These are phyloP conservation scores for Stemphylium vesicarium DNA, from an alignment of 2,329 filamentous ascomycete genomes.

Conservation along the genomic window DNA sequence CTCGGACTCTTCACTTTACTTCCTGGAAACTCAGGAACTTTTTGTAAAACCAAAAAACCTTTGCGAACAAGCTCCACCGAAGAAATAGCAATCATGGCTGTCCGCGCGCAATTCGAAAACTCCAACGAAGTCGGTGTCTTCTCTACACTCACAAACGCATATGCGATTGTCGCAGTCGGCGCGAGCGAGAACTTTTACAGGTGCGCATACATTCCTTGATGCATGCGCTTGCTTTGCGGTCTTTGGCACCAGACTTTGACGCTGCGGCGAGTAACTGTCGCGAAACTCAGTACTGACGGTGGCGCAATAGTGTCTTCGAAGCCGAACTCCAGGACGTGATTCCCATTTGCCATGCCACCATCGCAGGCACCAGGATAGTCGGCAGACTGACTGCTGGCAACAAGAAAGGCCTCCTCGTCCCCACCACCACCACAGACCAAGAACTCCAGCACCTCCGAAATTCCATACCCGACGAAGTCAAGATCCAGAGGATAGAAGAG, in stretches of 20 bases:
- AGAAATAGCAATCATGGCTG: slow-evolving; percentile 53
- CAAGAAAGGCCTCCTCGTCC: slow-evolving; percentile 94
- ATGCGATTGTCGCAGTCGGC: slow-evolving; percentile 91
- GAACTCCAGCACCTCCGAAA: slow-evolving; percentile 97
- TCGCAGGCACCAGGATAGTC: slow-evolving; percentile 94
- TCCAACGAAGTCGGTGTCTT: slow-evolving; percentile 97
- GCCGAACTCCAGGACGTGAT: slow-evolving; percentile 96
- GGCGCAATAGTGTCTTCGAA: slow-evolving; percentile 79
- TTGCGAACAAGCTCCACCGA: slow-evolving; percentile 6
- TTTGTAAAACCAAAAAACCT: background rate
- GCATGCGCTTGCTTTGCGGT: background rate
- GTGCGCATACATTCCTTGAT: slow-evolving; percentile 49
- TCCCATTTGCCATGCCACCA: slow-evolving; percentile 94
- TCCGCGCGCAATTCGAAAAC: slow-evolving; percentile 77
- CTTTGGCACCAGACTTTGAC: background rate
- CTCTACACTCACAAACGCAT: slow-evolving; percentile 94
- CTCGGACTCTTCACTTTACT: background rate
- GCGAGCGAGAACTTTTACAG: slow-evolving; percentile 99
- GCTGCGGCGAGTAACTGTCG: background rate
- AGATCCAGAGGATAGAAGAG: slow-evolving; percentile 98
- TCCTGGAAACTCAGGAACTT: background rate
- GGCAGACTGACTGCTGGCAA: slow-evolving; percentile 95
- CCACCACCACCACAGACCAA: slow-evolving; percentile 95
- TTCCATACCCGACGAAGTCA: slow-evolving; percentile 86
- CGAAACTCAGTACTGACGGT: slow-evolving; percentile 23